Evolutionary conservation across 108 stramenopile genomes (phyloP), one percentile per base, ranked within the genome.

Genomic region (Nitzschia inconspicua): DNA sequence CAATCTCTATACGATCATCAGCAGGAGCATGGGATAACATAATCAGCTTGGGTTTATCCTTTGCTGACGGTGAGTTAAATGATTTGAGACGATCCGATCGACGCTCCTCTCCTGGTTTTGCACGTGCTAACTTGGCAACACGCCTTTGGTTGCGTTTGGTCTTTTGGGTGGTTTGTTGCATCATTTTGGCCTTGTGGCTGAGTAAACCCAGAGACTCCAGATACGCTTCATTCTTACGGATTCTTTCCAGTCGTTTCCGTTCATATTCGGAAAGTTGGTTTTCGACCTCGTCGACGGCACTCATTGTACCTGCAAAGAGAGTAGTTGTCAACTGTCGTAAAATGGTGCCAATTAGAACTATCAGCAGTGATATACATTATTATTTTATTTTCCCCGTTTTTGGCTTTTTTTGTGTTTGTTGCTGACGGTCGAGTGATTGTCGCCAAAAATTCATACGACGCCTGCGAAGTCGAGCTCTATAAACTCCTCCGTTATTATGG

Each of bases 241-340:
- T 79, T 9, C 70, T 57, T 47, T 72, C 63, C 1, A 63, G 52
- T 22, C 78, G 70, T 22, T 44, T 16, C 27, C 29, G 34, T 40
- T 76, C 75, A 35, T 79, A 79, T 19, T 67, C 71, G 20, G 75
- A 79, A n/a, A 69, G 67, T 10, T 72, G n/a, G n/a, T n/a, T n/a
- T n/a, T n/a, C n/a, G n/a, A n/a, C n/a, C n/a, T n/a, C n/a, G n/a
- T n/a, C n/a, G n/a, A n/a, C n/a, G n/a, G n/a, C n/a, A n/a, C n/a
- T n/a, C n/a, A n/a, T n/a, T n/a, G n/a, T n/a, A n/a, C n/a, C n/a
- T n/a, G n/a, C n/a, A n/a, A n/a, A n/a, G n/a, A n/a, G n/a, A n/a
- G n/a, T n/a, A n/a, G n/a, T n/a, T n/a, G n/a, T n/a, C n/a, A n/a
- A n/a, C n/a, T n/a, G n/a, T n/a, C n/a, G n/a, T n/a, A n/a, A n/a